Conservation (phyloP, 441 rosid species). For the Hura crepitans region DNA sequence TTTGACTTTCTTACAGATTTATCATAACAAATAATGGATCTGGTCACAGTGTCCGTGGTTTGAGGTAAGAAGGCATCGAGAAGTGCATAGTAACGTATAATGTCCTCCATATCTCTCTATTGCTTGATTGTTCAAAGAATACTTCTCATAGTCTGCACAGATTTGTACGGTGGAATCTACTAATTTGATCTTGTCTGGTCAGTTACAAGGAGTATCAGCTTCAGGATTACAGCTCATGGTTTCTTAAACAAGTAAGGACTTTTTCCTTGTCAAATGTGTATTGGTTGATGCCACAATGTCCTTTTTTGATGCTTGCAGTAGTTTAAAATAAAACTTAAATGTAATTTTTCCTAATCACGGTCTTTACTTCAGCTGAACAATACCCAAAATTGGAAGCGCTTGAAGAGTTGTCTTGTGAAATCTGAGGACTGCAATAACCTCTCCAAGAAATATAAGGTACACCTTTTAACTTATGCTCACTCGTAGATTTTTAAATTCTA, state of each 20-base stretch:
- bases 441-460: constrained; percentile 65
- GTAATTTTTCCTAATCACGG: constrained; percentile 4
- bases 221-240: constrained; percentile 86
- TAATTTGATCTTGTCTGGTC: constrained; percentile 21
- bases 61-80: constrained; percentile 49
- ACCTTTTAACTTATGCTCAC: background rate
- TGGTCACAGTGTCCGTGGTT: constrained; percentile 60
- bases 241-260: constrained; percentile 57
- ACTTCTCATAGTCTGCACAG: background rate
- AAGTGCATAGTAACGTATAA: too few species aligned
- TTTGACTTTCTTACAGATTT: constrained; percentile 50
- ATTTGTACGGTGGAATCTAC: constrained; percentile 14
- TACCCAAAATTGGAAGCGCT: constrained; percentile 58
- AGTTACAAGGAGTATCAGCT: constrained; percentile 96
- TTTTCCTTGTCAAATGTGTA: background rate
- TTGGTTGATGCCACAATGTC: background rate
- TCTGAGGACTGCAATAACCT: constrained; percentile 66
- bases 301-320: background rate
- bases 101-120: too few species aligned
- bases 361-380: constrained; percentile 53
- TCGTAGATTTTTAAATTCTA: constrained; percentile 10
- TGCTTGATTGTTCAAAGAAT: background rate
- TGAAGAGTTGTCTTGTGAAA: constrained; percentile 91
- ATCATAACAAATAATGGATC: constrained; percentile 82
- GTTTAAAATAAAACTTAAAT: background rate